These are phyloP conservation scores for Phaeosphaeriaceae sp. DNA, from an alignment of 2,329 filamentous ascomycete genomes.

Conservation along the genomic window DNA sequence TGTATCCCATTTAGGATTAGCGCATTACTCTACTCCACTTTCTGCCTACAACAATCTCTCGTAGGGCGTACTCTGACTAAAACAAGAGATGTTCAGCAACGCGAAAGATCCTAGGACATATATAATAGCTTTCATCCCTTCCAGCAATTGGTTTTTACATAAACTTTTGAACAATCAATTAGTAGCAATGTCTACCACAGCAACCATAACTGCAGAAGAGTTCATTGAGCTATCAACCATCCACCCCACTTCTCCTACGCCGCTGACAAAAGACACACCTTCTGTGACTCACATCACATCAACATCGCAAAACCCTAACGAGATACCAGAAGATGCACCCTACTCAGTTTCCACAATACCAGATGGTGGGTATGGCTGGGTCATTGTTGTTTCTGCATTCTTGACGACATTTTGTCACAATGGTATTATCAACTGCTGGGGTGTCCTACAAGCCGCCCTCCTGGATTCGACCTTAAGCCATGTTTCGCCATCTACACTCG, in stretches of 20 bases:
- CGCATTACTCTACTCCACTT: no score
- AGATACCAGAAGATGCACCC: slow-evolving; percentile 18
- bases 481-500: slow-evolving; percentile 58
- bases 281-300: neutral
- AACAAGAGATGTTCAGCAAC: no score
- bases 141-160: no score
- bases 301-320: slow-evolving; percentile 3
- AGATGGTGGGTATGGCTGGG: slow-evolving; percentile 65
- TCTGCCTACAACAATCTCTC: no score
- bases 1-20: no score
- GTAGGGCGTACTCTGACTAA: no score
- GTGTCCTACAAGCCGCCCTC: slow-evolving; percentile 64
- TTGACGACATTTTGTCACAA: slow-evolving; percentile 60
- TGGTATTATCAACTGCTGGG: slow-evolving; percentile 65
- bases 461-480: slow-evolving; percentile 56
- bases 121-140: no score
- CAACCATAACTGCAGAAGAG: slow-evolving; percentile 11
- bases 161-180: neutral
- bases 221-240: slow-evolving; percentile 17
- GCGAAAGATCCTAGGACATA: no score
- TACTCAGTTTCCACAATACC: slow-evolving; percentile 45
- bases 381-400: slow-evolving; percentile 59
- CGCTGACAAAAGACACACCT: neutral
- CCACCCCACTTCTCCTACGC: slow-evolving; percentile 1
- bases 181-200: slow-evolving; percentile 11